Evolutionary conservation across 352 stramenopile species (phyloP), one percentile per base, ranked within the genome.

Genomic region (Globisporangium emineosum): DNA sequence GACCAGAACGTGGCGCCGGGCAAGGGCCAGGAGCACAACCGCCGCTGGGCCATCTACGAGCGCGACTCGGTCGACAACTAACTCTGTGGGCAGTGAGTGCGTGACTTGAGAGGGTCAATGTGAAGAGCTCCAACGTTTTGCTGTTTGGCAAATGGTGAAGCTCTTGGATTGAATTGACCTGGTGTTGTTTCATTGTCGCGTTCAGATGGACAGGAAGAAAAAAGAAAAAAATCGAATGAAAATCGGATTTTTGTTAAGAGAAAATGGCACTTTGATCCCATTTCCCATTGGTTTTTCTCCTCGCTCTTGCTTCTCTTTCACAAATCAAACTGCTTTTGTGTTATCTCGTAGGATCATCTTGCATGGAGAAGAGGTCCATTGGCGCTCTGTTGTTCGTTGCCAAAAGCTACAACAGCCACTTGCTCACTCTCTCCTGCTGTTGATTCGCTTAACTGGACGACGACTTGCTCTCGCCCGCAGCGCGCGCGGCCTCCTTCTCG

Each of bases 11-110:
- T 93, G 47, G 42, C n/a, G 27, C 77, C 78, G 6, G 86, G 86
- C 50, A 70, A 86, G 67, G 86, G 85, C 52, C 84, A 97, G 69
- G 85, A 96, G 70, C 88, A 94, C 77, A 96, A 94, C 76, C 89
- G 89, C 58, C 88, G 89, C 57, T 97, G 89, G 89, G 88, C 88
- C 61, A 79, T 97, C 67, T 97, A 96, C 77, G 86, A 94, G 69
- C 86, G 86, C 54, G 76, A 69, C 63, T 43, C 78, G 27, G 66
- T 59, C 53, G 65, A 68, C 52, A 75, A 73, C 25, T 49, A 47
- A 25, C 15, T 27, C 23, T 21, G 3, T 21, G 35, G 25, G 53
- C 21, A 43, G 27, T 27, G 53, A 47, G n/a, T 53, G 9, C 35
- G 27, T 54, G 45, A 25, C 21, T 54, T 21, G 27, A 35, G 50